Percentiles rank a stretch among this genome's conserved stretches.
These are phyloP conservation scores for Myxozyma neglecta DNA, from an alignment of 805 yeast genomes.

Conservation along the genomic window DNA sequence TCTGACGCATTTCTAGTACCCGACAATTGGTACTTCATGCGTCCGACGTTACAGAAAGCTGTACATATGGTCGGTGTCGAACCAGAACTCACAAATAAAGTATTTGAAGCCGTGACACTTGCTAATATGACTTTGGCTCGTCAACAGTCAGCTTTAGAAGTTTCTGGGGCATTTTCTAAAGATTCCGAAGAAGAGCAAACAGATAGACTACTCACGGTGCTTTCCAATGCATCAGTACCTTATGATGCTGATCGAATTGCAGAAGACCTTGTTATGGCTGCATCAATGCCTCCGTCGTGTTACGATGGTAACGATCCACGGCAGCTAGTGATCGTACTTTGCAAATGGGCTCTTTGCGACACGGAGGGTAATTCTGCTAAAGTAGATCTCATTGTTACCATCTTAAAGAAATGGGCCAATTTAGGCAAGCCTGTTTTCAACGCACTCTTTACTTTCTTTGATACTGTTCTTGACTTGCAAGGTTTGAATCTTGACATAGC, in stretches of 20 bases:
- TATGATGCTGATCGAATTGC: slow-evolving; percentile 19
- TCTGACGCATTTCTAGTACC: slow-evolving; percentile 41
- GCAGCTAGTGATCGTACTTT: slow-evolving; percentile 28
- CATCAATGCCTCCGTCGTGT: slow-evolving; percentile 31
- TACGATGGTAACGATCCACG: slow-evolving; percentile 21
- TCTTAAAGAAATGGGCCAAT: slow-evolving; percentile 24
- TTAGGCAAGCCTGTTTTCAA: slow-evolving; percentile 34
- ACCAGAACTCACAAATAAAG: slow-evolving; percentile 16
- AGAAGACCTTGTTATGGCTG: slow-evolving; percentile 30
- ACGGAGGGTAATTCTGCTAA: slow-evolving; percentile 28
- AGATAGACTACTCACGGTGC: slow-evolving; percentile 28
- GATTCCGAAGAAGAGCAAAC: slow-evolving; percentile 29
- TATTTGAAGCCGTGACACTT: slow-evolving; percentile 19
- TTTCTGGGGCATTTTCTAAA: slow-evolving; percentile 7
- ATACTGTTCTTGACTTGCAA: slow-evolving; percentile 11
- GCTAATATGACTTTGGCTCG: slow-evolving; percentile 17
- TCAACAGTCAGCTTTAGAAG: slow-evolving; percentile 32
- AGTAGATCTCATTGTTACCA: slow-evolving; percentile 31
- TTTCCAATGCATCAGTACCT: slow-evolving; percentile 21
- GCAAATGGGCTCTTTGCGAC: slow-evolving; percentile 37
- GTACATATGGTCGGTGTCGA: slow-evolving; percentile 20
- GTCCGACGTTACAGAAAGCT: slow-evolving; percentile 36
- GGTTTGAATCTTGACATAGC: slow-evolving; percentile 43
- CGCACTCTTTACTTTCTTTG: slow-evolving; percentile 35
- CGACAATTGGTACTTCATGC: slow-evolving; percentile 36